These are phyloP conservation scores for Angophora floribunda DNA, from an alignment of 345 rosid genomes.

Conservation along the genomic window DNA sequence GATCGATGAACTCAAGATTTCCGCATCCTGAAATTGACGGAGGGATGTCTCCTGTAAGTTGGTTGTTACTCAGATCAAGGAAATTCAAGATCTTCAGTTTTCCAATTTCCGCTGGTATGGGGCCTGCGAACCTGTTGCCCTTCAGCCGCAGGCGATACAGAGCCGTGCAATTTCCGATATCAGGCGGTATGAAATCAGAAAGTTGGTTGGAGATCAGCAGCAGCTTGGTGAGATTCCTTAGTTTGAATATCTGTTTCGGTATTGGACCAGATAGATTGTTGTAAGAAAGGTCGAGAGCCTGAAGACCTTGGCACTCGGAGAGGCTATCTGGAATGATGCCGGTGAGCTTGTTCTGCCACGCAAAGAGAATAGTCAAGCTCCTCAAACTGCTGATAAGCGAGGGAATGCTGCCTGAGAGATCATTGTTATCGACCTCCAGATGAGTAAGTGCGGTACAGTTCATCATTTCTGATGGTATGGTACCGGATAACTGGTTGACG, in stretches of 20 bases:
- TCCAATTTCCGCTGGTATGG: slow-evolving; percentile 77
- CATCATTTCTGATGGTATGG: slow-evolving; percentile 25
- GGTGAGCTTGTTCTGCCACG: slow-evolving; percentile 83
- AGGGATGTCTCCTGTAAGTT: slow-evolving; percentile 59
- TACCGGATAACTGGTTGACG: slow-evolving; percentile 26
- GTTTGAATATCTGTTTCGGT: slow-evolving; percentile 46
- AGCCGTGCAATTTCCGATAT: slow-evolving; percentile 70
- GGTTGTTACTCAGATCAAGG: slow-evolving; percentile 63
- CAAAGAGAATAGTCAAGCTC: slow-evolving; percentile 73
- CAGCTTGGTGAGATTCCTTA: slow-evolving; percentile 74
- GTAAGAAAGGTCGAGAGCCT: slow-evolving; percentile 88
- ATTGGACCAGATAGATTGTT: slow-evolving; percentile 73
- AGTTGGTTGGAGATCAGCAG: slow-evolving; percentile 67
- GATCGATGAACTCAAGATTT: slow-evolving; percentile 71
- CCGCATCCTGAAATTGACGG: slow-evolving; percentile 45
- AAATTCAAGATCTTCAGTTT: slow-evolving; percentile 56
- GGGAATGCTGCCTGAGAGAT: slow-evolving; percentile 75
- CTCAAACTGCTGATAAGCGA: slow-evolving; percentile 42
- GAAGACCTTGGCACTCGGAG: slow-evolving; percentile 61
- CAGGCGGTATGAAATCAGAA: slow-evolving; percentile 73
- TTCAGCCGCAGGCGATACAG: slow-evolving; percentile 61
- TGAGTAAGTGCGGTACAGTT: slow-evolving; percentile 23
- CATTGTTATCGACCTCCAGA: slow-evolving; percentile 75
- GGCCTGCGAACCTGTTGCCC: slow-evolving; percentile 56
- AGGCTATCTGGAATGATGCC: slow-evolving; percentile 69